Conservation (phyloP, 164 flowering plant genomes). For the Liriodendron chinense region DNA sequence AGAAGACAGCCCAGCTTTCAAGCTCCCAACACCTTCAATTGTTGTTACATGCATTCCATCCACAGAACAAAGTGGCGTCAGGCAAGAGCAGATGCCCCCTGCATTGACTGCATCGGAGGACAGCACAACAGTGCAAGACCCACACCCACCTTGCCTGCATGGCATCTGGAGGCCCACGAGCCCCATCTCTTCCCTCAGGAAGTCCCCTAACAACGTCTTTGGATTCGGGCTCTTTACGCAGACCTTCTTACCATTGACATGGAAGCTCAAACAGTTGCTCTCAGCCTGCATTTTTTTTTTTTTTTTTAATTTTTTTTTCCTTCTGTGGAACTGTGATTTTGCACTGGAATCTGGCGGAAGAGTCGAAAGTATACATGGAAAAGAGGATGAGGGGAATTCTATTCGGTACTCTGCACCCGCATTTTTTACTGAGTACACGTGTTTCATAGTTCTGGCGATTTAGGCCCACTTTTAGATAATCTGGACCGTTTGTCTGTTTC, state of each 20-base stretch:
- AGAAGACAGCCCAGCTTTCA: constrained; percentile 5
- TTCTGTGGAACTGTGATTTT: no score
- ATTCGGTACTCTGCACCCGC: no score
- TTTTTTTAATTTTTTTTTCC: no score
- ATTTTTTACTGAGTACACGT: no score
- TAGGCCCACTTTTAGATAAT: no score
- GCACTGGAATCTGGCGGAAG: no score
- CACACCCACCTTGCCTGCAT: constrained; percentile 12
- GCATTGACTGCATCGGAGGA: background rate
- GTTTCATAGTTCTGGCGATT: no score
- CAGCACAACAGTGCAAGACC: constrained; percentile 6
- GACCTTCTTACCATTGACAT: constrained; percentile 5
- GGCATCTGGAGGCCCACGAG: constrained; percentile 7
- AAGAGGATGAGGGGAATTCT: no score
- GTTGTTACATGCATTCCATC: constrained; percentile 7
- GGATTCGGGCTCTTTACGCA: constrained; percentile 4
- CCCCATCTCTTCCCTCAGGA: constrained; percentile 8
- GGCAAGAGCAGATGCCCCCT: constrained; percentile 1
- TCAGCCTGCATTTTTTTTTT: background rate
- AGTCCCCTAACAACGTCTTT: constrained; percentile 1
- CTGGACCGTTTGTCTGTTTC: no score
- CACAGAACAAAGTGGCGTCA: constrained; percentile 12
- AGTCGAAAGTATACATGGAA: no score
- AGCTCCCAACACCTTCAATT: constrained; percentile 9
- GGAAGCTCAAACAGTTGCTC: background rate